Evolutionary conservation across 495 filamentous ascomycete species (phyloP).

Genomic region (Polyplosphaeria fusca): DNA sequence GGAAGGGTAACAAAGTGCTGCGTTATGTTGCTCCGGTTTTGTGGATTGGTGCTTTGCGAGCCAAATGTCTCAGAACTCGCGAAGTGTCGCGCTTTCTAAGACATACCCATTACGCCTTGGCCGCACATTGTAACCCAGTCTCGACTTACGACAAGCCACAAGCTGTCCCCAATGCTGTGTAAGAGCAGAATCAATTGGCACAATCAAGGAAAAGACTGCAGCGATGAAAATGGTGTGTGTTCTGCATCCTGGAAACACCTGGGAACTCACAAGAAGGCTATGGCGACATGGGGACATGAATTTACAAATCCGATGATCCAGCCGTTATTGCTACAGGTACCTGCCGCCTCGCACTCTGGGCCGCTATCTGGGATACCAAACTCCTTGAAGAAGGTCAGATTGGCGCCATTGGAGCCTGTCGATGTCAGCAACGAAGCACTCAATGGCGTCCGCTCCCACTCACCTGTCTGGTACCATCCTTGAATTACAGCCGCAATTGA

Average conservation of each 20-base stretch:
- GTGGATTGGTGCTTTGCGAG: too few species aligned
- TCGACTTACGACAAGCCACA: conserved; percentile 57
- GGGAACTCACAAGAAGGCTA: conserved; percentile 30
- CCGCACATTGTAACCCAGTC: too few species aligned
- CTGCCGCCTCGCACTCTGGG: conserved; percentile 15
- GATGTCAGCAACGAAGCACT: conserved; percentile 55
- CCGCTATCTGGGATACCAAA: conserved; percentile 57
- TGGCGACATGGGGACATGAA: conserved; percentile 50
- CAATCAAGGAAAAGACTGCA: conserved; percentile 60
- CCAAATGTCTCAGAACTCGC: conserved; percentile 33
- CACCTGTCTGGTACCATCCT: conserved; percentile 65
- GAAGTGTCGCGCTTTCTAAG: too few species aligned
- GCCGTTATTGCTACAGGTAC: conserved; percentile 22
- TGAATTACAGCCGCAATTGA: conserved; percentile 71
- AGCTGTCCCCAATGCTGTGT: conserved; percentile 62
- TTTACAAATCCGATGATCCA: conserved; percentile 51
- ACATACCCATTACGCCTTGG: too few species aligned
- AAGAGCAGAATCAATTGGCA: conserved; percentile 64
- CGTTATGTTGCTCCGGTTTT: too few species aligned
- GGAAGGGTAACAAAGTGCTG: too few species aligned
- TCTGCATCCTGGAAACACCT: not conserved
- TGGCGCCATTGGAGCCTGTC: conserved; percentile 70
- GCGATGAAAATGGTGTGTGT: conserved; percentile 58
- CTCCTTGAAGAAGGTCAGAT: conserved; percentile 57
- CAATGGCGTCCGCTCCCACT: not conserved